phyloP scores from a whole-genome alignment of 2,329 filamentous ascomycete genomes.

The Mariannaea elegans region DNA sequence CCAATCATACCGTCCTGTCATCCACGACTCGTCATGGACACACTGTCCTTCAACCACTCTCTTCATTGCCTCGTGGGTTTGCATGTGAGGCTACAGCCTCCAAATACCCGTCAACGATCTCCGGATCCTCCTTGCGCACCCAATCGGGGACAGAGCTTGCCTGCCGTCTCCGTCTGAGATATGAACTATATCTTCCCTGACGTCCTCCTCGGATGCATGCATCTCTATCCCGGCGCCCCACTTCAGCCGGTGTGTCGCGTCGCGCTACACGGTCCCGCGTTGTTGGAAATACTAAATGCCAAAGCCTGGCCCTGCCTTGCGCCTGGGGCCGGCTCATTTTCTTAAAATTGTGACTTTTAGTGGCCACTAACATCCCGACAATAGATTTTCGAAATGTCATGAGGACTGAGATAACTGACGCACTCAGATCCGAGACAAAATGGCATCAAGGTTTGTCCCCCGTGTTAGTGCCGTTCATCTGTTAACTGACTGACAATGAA shows the following conservation, averaged over 20 bases:
- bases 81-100: slow-evolving; percentile 1
- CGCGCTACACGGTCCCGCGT: slow-evolving; percentile 42
- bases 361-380: slow-evolving; percentile 25
- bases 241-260: slow-evolving; percentile 33
- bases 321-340: slow-evolving; percentile 11
- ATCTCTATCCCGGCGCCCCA: slow-evolving; percentile 38
- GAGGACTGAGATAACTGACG: slow-evolving; percentile 31
- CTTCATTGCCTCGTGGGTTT: slow-evolving; percentile 6
- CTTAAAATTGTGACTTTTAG: slow-evolving; percentile 16
- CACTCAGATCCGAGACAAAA: slow-evolving; percentile 51
- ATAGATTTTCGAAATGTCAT: slow-evolving; percentile 41
- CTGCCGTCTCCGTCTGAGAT: slow-evolving; percentile 23
- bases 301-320: slow-evolving; percentile 13
- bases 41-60: slow-evolving; percentile 23
- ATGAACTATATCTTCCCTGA: slow-evolving; percentile 2
- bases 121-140: slow-evolving; percentile 4
- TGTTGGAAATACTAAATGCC: slow-evolving; percentile 29
- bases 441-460: slow-evolving; percentile 63
- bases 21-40: neutral
- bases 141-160: slow-evolving; percentile 20
- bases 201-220: slow-evolving; percentile 36
- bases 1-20: slow-evolving; percentile 11
- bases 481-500: slow-evolving; percentile 24
- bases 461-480: neutral
- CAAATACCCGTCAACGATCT: neutral